Base-by-base conservation (phyloP, 306 rosid genomes). In the Clitoria ternatea region DNA sequence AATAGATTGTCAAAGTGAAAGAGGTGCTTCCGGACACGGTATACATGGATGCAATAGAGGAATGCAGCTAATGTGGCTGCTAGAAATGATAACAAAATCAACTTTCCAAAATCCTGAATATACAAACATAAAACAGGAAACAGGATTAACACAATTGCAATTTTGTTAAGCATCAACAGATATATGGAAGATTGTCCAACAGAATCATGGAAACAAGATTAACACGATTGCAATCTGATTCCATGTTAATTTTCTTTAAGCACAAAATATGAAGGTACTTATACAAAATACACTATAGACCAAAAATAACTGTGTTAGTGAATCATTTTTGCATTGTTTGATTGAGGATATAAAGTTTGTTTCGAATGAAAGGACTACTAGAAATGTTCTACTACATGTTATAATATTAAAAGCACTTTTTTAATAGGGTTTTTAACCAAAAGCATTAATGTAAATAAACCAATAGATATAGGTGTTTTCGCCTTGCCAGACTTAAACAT, bases 21-120 rank as follows among this genome's bases (percentile, higher is more conserved):
- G 44, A 90, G 50, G 81, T 87, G 96, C 61, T 84, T 84, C 40
- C 87, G 65, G 9, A 81, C 78, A 7, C 18, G 84, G 80, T 80
- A 87, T 10, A 87, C 77, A 30, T 94, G 89, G 52, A 78, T 1
- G 49, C 86, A 87, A 74, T 87, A 90, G 70, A 87, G 87, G 18
- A 87, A 14, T 15, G 88, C 92, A 44, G 96, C 95, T 32, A 80
- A 32, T 37, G 97, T 90, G 20, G 75, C 92, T 4, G 77, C 80
- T 30, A 53, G 23, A 81, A 83, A 89, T n/a, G 97, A 90, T 66
- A 94, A 14, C 22, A 79, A 60, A 29, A 20, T 77, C 83, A 94
- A 56, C 83, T 80, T 78, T 96, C 97, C 85, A 42, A 94, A 94
- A 35, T 90, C 96, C 97, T 94, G 86, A 47, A 72, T 52, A 27